A percentile compares a stretch with the other conserved stretches of the same genome.
phyloP scores from a whole-genome alignment of 192 early-diverging fungal species.

The Umbelopsis ramanniana region DNA sequence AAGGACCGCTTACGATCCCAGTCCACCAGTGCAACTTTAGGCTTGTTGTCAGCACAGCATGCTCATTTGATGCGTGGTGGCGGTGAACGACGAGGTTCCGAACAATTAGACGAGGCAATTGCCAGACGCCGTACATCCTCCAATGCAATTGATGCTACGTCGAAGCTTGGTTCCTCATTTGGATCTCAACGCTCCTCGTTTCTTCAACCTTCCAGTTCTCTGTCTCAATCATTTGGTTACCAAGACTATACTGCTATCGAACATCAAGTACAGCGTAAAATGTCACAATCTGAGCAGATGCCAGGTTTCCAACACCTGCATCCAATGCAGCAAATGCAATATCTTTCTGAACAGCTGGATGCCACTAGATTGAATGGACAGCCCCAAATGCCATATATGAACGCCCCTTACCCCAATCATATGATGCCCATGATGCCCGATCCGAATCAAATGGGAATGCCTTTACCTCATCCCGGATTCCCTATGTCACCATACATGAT shows the following conservation, averaged over 20 bases:
- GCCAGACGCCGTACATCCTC: slow-evolving; percentile 32
- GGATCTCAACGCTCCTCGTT: slow-evolving; percentile 16
- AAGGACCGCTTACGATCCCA: slow-evolving; percentile 63
- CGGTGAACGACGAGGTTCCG: slow-evolving; percentile 43
- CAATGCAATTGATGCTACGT: not conserved
- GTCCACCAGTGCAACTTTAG: slow-evolving; percentile 71
- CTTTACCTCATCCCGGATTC: slow-evolving; percentile 1
- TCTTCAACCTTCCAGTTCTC: not conserved
- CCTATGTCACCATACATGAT: slow-evolving; percentile 19
- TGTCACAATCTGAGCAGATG: slow-evolving; percentile 10
- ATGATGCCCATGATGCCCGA: slow-evolving; percentile 24
- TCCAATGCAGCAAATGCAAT: slow-evolving; percentile 16
- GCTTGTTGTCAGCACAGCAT: slow-evolving; percentile 55
- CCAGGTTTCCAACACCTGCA: slow-evolving; percentile 1
- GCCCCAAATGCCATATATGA: slow-evolving; percentile 17
- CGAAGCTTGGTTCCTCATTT: slow-evolving; percentile 5
- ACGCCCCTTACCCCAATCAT: slow-evolving; percentile 12
- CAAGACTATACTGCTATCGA: slow-evolving; percentile 15
- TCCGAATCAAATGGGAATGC: not conserved
- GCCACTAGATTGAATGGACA: slow-evolving; percentile 29
- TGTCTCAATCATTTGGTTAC: slow-evolving; percentile 9
- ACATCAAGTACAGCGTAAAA: slow-evolving; percentile 14
- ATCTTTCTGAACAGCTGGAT: slow-evolving; percentile 1
- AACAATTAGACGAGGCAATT: slow-evolving; percentile 49
- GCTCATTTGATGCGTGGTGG: slow-evolving; percentile 38